These are phyloP conservation scores for Xerocomus minutiporus DNA, from an alignment of 1,284 basidiomycete species.

Conservation along the genomic window DNA sequence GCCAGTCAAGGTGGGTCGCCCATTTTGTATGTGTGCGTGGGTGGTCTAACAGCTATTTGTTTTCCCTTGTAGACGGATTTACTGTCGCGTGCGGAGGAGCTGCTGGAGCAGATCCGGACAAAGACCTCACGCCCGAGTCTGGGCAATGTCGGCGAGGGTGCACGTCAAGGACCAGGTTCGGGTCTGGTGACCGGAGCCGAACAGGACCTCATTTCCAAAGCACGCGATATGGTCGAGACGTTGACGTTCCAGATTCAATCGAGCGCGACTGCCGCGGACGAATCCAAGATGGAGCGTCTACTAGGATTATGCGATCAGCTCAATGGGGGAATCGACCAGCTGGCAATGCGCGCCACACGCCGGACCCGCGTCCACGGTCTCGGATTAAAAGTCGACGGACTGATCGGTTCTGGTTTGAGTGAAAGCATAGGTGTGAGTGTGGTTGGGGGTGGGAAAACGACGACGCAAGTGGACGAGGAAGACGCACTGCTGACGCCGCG, in stretches of 20 bases:
- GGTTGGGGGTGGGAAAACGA: constrained; percentile 1
- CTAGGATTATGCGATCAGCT: constrained; percentile 71
- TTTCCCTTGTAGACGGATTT: constrained; percentile 5
- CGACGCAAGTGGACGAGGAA: constrained; percentile 33
- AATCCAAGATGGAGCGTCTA: constrained; percentile 57
- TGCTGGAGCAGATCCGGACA: constrained; percentile 45
- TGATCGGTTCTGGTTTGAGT: background rate
- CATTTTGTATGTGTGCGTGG: background rate
- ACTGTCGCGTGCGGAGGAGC: constrained; percentile 42
- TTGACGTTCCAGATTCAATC: constrained; percentile 50
- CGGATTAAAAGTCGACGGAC: constrained; percentile 35
- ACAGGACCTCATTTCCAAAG: constrained; percentile 42
- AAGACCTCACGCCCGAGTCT: background rate
- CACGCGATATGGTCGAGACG: constrained; percentile 52
- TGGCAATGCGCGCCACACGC: constrained; percentile 33
- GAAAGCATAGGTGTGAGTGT: constrained; percentile 4
- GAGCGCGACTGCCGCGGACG: constrained; percentile 49
- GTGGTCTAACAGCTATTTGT: background rate
- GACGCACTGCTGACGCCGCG: constrained; percentile 52
- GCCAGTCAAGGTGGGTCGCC: constrained; percentile 41
- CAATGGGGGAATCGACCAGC: constrained; percentile 46
- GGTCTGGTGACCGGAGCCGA: background rate
- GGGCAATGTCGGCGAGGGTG: background rate
- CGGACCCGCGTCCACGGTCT: constrained; percentile 44
- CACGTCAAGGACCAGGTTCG: background rate